These are phyloP conservation scores for Coemansia sp. DNA, from an alignment of 192 early-diverging fungal species.

Conservation along the genomic window DNA sequence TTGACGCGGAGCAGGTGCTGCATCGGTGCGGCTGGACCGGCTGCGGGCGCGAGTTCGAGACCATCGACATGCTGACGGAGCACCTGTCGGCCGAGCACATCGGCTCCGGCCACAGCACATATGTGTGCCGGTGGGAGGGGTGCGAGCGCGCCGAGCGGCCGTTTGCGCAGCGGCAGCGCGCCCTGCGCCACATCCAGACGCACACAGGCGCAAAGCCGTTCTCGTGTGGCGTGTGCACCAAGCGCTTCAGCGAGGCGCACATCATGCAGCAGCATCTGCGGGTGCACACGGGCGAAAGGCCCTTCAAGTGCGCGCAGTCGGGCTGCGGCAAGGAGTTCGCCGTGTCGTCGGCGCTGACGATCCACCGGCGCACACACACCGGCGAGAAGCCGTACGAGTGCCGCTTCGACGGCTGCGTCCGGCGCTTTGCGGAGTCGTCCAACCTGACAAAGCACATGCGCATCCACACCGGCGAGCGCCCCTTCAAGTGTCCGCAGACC, in stretches of 20 bases:
- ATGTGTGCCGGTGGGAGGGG: constrained; percentile 51
- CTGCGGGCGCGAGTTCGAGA: constrained; percentile 50
- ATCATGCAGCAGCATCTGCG: constrained; percentile 79
- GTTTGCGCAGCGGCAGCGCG: constrained; percentile 69
- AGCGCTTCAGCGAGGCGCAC: constrained; percentile 77
- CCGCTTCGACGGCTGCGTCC: constrained; percentile 41
- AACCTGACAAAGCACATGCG: constrained; percentile 74
- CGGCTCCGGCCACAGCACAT: constrained; percentile 50
- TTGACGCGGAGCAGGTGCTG: constrained; percentile 33
- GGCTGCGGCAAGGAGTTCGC: constrained; percentile 69
- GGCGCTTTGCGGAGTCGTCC: constrained; percentile 55
- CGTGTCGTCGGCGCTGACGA: constrained; percentile 67
- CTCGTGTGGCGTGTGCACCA: constrained; percentile 71
- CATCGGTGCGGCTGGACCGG: constrained; percentile 75
- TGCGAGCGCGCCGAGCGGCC: constrained; percentile 64
- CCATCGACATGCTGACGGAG: constrained; percentile 43
- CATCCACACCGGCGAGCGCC: constrained; percentile 76
- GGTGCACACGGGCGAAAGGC: constrained; percentile 76
- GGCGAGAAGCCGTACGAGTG: constrained; percentile 74
- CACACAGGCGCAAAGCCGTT: constrained; percentile 84
- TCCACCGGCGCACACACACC: constrained; percentile 69
- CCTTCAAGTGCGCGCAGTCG: constrained; percentile 64
- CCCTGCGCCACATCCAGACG: constrained; percentile 82
- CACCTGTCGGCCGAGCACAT: constrained; percentile 48
- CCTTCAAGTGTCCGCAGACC: constrained; percentile 63